Evolutionary conservation across 495 filamentous ascomycete species (phyloP), one percentile per base, ranked within the genome.

Genomic region (Daldinia loculata): DNA sequence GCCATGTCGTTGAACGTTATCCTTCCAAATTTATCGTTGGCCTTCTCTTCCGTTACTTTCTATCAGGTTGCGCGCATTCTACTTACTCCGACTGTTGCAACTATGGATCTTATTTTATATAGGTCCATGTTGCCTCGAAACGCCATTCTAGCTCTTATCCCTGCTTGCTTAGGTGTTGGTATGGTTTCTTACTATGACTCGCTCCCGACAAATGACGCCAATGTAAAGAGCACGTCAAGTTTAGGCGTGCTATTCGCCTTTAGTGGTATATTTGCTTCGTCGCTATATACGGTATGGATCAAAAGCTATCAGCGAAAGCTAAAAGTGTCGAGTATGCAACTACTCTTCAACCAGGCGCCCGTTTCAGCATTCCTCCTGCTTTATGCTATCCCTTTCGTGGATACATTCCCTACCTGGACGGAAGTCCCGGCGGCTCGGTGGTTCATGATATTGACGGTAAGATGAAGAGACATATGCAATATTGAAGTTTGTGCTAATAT

Each of bases 101-200:
- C 86, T 9, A 86, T 92, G 79, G 91, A 92, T 75, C 89, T 84
- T 70, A 70, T 88, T 34, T 84, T 93, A 50, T 91, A 91, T 80
- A 79, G 81, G 61, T 77, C 85, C 51, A 85, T 80, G 15, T 86
- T 92, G 5, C 89, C 90, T 39, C 78, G 74, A 15, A 70, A 78
- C 57, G 88, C 88, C 26, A 77, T 87, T 9, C 50, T 84, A 56
- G 83, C 90, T 19, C 80, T 93, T 34, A 67, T 90, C 17, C 89
- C 90, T 14, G 86, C 90, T 70, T 92, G 90, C 70, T 26, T 86
- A 6, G 90, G 91, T 48, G 90, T 93, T 38, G 90, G 82, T 27
- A 82, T 90, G 70, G 89, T 92, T 26, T 88, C 88, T 15, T 92
- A 92, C 77, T 92, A 90, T 74, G 90, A 93, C 75, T 87, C 89